Base-by-base conservation (phyloP, 139 green algal species). In the Micractinium sp. region DNA sequence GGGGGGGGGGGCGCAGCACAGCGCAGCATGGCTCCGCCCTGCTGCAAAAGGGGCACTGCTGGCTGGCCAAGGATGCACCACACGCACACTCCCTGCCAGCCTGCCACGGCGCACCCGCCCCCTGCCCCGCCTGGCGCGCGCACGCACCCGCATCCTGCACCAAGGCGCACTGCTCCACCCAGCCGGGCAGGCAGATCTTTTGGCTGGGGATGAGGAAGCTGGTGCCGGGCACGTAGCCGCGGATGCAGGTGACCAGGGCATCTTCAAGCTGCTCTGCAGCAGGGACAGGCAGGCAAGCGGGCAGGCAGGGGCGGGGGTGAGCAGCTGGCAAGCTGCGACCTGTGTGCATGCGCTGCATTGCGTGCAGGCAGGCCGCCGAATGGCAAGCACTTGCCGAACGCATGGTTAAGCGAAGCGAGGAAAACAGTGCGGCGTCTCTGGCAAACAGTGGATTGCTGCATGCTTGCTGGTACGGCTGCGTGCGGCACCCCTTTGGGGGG, bases 111-210 rank as follows among this genome's bases (percentile, higher is more conserved):
- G 47, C 47, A 5, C 47, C 47, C 47, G 9, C 7, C 47, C 47
- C 47, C 47, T 9, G 47, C 47, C 47, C 47, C 9, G 47, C 47
- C 47, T 9, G 5, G 47, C 47, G 7, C 7, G 47, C 47, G 7
- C 47, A 9, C 47, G 47, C 83, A 87, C 83, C 83, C 16, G 83
- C 71, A 61, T 41, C 53, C 67, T 67, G 38, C 15, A 87, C 83
- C 22, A 79, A 80, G 27, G 41, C 14, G 83, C 83, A 87, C 63
- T 47, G 36, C 0, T 74, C 33, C 67, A 81, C 67, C 36, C 38
- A 87, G 83, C 83, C 83, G 29, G 83, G 83, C 36, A 87, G 83
- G 83, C 83, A 87, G 39, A 87, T 87, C 15, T 29, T n/a, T 27
- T 87, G 83, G 66, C 41, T 67, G 29, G 78, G 29, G 20, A 33